Evolutionary conservation across 176 grass and related monocot species (phyloP), one percentile per base, ranked within the genome.

Genomic region (Saccharum spontaneum): DNA sequence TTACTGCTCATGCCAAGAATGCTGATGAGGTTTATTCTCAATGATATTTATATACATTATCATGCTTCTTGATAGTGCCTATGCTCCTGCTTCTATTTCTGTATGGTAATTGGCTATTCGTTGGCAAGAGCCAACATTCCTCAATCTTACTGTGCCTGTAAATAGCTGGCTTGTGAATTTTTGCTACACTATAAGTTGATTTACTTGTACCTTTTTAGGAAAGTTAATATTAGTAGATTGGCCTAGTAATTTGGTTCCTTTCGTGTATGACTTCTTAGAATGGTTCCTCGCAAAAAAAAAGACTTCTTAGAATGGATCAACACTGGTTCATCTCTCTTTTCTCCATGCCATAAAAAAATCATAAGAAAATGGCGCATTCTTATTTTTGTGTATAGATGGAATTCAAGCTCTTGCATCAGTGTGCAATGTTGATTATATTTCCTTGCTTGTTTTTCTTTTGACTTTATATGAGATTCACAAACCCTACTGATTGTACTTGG

Each of bases 21-120:
- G 49, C 44, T 89, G 91, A 99, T 50, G 86, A 96, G 93, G 93
- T 99, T 54, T 60, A 71, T 77, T 88, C 23, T 71, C 16, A 64
- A 55, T 73, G 39, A 63, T 79, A 22, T 77, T 11, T 69, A 37
- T 83, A 84, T 80, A 87, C 31, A 74, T 52, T 82, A 69, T 37
- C 16, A 81, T 63, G 64, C 70, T 46, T 89, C 46, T 89, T 24
- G 31, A 52, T 78, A 57, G 18, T 12, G 28, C 8, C 48, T n/a
- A 59, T 52, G 33, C 37, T 69, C 46, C 6, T 52, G 26, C 11
- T 63, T 59, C 54, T 86, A 61, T 52, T 64, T 78, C 74, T 40
- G 0, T 81, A 20, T 87, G 37, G 57, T 67, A 54, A 82, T 50
- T 70, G 41, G 67, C 26, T n/a, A 60, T 75, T 40, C 43, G 4